Base-by-base conservation (phyloP, 2,329 filamentous ascomycete species). In the Huntiella omanensis region DNA sequence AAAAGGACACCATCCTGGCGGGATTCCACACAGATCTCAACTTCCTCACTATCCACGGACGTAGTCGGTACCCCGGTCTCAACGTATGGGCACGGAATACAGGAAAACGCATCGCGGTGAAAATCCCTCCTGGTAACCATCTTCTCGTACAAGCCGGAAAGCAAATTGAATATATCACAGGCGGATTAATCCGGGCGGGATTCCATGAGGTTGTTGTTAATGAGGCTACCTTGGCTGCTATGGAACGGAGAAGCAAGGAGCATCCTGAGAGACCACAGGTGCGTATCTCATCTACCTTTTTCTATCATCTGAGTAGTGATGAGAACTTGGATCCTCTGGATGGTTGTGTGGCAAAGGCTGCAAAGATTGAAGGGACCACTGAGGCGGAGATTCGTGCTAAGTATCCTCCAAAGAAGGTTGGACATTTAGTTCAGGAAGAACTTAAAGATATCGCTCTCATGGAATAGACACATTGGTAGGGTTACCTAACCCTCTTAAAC, bases 41-140 rank as follows among this genome's bases (percentile, higher is more conserved):
- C 64, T 77, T 76, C 57, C 64, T 77, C 45, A 77, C 73, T 52
- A 77, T 77, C 59, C 73, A 77, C 61, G 73, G 73, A 48, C 73
- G 73, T 52, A 74, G 70, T 28, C 70, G 73, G 49, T 77, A 74
- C 53, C 73, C 73, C 0, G 73, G 73, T 2, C 64, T 77, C 53
- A 67, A 77, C 61, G 69, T 77, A 54, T 77, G 73, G 73, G 73
- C 71, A 16, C 70, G 73, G 53, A 77, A 77, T 64, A 76, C 72
- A 1, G 73, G 73, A 39, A 64, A 62, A 51, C 67, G 68, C 52
- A 74, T 77, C 52, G 58, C 72, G 39, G 73, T 77, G 51, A 66
- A 67, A 59, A 76, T 77, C 52, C 73, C 73, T 0, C 60, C 61
- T 3, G 71, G 71, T 3, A 72, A 71, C 56, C 64, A 75, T 57